Percentiles rank a stretch among this genome's conserved stretches.
Evolutionary conservation across 106 monocot species (phyloP).

Genomic region (Hemerocallis citrina): DNA sequence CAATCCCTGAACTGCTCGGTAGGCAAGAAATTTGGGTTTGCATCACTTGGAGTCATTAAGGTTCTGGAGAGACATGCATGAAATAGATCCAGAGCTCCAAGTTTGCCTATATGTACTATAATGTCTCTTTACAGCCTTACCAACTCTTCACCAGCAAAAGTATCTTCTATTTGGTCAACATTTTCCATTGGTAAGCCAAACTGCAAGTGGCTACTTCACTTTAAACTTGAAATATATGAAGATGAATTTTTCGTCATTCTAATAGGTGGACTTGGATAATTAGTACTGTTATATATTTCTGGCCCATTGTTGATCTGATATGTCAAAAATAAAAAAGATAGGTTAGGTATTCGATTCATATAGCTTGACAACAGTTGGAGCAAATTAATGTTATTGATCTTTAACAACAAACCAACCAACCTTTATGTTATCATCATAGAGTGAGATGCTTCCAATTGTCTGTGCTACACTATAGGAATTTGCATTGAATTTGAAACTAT

Average conservation of each 20-base stretch:
- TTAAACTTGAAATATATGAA: constrained; percentile 10
- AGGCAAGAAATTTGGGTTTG: constrained; percentile 5
- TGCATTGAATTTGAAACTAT: constrained; percentile 6
- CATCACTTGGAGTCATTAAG: constrained; percentile 8
- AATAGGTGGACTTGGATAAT: neutral
- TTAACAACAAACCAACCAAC: neutral
- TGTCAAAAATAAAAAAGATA: neutral
- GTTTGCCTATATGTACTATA: constrained; percentile 44
- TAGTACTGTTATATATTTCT: neutral
- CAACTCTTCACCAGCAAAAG: constrained; percentile 30
- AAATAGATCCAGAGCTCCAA: constrained; percentile 71
- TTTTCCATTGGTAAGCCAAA: constrained; percentile 61
- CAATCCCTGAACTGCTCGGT: constrained; percentile 5
- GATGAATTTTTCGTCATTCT: constrained; percentile 2
- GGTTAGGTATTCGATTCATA: too few species aligned
- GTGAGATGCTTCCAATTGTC: neutral
- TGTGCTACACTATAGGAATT: constrained; percentile 1
- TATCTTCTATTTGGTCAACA: constrained; percentile 41
- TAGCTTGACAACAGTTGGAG: neutral
- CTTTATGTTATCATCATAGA: constrained; percentile 8
- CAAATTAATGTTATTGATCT: too few species aligned
- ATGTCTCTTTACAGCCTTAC: constrained; percentile 56
- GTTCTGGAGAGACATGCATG: constrained; percentile 45
- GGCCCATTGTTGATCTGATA: constrained; percentile 13
- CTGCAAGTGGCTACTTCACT: constrained; percentile 16